Evolutionary conservation across 208 protist genomes (phyloP), one percentile per base, ranked within the genome.

Genomic region (Acanthamoeba castellanii): DNA sequence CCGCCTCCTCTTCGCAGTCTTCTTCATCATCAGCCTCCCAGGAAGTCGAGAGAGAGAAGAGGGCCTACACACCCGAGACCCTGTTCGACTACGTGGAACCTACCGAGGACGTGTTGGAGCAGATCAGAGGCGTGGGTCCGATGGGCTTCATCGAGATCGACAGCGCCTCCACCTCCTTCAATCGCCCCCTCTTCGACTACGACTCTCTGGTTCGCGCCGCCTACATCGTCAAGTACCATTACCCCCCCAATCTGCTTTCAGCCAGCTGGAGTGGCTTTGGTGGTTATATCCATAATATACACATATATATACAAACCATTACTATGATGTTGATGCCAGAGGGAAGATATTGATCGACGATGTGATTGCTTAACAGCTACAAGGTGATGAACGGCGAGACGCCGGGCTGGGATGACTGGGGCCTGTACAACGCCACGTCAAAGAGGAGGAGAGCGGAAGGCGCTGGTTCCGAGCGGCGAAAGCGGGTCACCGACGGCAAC

Each of bases 121-220:
- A n/a, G 74, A 11, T 82, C 16, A 14, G 25, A 52, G 74, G 74
- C 42, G 8, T 14, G 9, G 74, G 74, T 1, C 74, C 74, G 42
- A 11, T 82, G 13, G 74, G 74, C 30, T 82, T 82, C 74, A 52
- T 82, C 20, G 74, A 82, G 1, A 14, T 82, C 11, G 22, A 25
- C 18, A 52, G 74, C 7, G 74, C 74, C 74, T 82, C 74, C 11
- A 52, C 74, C 34, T 82, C 74, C 42, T 82, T 82, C 74, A 82
- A 82, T 52, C 74, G 74, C 37, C 74, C 74, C 11, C 74, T 82
- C 34, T 82, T 82, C 25, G 74, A 82, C 42, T 82, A 82, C 42
- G 74, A 82, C 34, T 52, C 74, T 82, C 42, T 82, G 0, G 42
- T 82, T 2, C 1, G 27, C 30, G 16, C 27, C 8, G 74, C 42